A percentile compares a stretch with the other conserved stretches of the same genome.
Conservation (phyloP, 83 land plant genomes). For the Picea abies region DNA sequence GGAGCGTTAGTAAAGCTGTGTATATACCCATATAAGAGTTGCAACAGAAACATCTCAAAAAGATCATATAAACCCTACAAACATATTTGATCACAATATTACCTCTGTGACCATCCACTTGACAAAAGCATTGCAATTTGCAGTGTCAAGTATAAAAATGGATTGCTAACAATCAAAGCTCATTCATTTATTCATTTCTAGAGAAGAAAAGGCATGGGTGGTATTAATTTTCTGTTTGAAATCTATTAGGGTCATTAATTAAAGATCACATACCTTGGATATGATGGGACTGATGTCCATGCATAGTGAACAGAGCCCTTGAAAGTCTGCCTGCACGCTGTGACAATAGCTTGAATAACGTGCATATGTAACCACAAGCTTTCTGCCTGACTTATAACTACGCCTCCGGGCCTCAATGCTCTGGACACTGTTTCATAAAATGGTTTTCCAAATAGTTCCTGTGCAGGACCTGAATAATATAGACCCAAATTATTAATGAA, state of each 20-base stretch:
- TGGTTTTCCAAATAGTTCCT: slow-evolving; percentile 94
- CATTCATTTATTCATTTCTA: not conserved
- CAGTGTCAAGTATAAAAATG: not conserved
- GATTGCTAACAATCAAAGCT: not conserved
- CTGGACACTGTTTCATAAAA: slow-evolving; percentile 83
- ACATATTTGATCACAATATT: not conserved
- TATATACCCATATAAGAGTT: not conserved
- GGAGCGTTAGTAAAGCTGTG: not conserved
- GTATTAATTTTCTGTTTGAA: not conserved
- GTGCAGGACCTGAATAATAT: slow-evolving; percentile 78
- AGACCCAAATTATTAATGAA: not conserved
- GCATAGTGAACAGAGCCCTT: slow-evolving; percentile 98
- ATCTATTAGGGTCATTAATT: no score
- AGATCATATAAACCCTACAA: not conserved
- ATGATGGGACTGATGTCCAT: slow-evolving; percentile 98
- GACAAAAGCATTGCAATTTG: not conserved
- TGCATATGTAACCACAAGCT: slow-evolving; percentile 99
- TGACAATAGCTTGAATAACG: slow-evolving; percentile 85
- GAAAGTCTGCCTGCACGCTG: slow-evolving; percentile 84
- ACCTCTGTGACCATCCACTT: not conserved
- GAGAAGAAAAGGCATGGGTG: no score
- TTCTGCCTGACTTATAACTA: slow-evolving; percentile 97
- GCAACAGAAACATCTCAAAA: not conserved
- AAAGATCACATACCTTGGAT: slow-evolving; percentile 70
- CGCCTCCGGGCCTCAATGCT: slow-evolving; percentile 97